Conservation (phyloP, 2,329 filamentous ascomycete species). For the Alternaria conjuncta region DNA sequence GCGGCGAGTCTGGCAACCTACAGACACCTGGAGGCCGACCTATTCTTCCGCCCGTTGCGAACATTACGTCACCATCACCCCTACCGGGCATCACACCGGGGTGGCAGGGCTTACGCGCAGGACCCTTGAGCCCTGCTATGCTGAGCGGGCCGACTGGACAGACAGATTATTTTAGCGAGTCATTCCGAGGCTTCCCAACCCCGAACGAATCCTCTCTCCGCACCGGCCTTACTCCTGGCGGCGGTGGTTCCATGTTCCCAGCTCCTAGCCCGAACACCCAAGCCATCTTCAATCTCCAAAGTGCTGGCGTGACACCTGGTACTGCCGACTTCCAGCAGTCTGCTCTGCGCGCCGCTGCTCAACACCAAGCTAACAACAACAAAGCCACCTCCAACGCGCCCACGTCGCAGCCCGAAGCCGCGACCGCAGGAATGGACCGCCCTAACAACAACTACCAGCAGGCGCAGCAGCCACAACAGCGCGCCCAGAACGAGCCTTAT, state of each 20-base stretch:
- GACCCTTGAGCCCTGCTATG: constrained; percentile 96
- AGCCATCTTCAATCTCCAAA: constrained; percentile 79
- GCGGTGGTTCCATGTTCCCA: constrained; percentile 96
- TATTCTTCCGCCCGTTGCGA: constrained; percentile 86
- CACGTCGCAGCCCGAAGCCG: constrained; percentile 54
- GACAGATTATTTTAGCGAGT: constrained; percentile 87
- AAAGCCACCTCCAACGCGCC: constrained; percentile 50
- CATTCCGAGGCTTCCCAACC: constrained; percentile 85
- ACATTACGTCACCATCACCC: constrained; percentile 87
- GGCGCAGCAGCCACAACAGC: constrained; percentile 45
- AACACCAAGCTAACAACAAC: constrained; percentile 45
- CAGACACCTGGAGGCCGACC: constrained; percentile 78
- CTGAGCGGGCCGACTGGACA: constrained; percentile 76
- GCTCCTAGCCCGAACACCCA: constrained; percentile 86
- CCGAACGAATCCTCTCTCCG: constrained; percentile 95
- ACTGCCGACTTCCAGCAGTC: constrained; percentile 95
- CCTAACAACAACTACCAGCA: constrained; percentile 62
- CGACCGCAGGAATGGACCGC: constrained; percentile 58
- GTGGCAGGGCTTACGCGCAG: constrained; percentile 90
- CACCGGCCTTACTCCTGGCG: constrained; percentile 90
- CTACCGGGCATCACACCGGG: constrained; percentile 76
- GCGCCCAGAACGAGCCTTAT: constrained; percentile 67
- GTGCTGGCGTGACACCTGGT: constrained; percentile 83
- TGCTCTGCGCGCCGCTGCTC: constrained; percentile 77
- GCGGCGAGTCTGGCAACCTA: constrained; percentile 50